Evolutionary conservation across 108 stramenopile species (phyloP).

Genomic region (Epithemia pelagica): DNA sequence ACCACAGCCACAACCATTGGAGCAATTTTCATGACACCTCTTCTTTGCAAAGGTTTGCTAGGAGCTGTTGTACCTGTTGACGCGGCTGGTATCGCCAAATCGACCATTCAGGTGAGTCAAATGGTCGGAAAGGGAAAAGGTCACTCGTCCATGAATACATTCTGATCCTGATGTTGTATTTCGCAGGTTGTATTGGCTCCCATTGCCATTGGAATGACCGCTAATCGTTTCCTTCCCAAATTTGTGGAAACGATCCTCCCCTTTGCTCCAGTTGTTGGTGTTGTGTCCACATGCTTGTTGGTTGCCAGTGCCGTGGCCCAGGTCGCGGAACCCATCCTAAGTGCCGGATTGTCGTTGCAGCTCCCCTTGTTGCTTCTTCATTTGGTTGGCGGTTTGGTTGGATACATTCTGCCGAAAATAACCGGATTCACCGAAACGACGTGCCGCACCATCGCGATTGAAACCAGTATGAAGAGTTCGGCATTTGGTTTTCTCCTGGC

Average conservation of each 20-base stretch:
- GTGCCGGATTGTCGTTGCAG: constrained; percentile 77
- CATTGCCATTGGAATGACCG: constrained; percentile 90
- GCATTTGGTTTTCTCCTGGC: constrained; percentile 97
- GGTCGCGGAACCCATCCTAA: constrained; percentile 79
- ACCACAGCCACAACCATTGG: constrained; percentile 96
- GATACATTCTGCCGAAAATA: constrained; percentile 74
- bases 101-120: constrained; percentile 79
- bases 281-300: constrained; percentile 91
- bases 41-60: constrained; percentile 88
- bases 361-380: constrained; percentile 89
- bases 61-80: constrained; percentile 96
- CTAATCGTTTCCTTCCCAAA: constrained; percentile 89
- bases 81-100: constrained; percentile 90
- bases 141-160: no score
- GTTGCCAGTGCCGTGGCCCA: constrained; percentile 95
- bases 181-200: constrained; percentile 90
- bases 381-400: constrained; percentile 89
- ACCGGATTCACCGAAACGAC: constrained; percentile 88
- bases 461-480: constrained; percentile 96
- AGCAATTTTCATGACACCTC: constrained; percentile 96
- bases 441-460: constrained; percentile 97
- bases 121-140: no score
- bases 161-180: background rate
- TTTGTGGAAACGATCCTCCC: constrained; percentile 88
- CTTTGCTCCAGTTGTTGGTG: constrained; percentile 92